Conservation (phyloP, 73 alveolate species). For the Paramecium sexaurelia region DNA sequence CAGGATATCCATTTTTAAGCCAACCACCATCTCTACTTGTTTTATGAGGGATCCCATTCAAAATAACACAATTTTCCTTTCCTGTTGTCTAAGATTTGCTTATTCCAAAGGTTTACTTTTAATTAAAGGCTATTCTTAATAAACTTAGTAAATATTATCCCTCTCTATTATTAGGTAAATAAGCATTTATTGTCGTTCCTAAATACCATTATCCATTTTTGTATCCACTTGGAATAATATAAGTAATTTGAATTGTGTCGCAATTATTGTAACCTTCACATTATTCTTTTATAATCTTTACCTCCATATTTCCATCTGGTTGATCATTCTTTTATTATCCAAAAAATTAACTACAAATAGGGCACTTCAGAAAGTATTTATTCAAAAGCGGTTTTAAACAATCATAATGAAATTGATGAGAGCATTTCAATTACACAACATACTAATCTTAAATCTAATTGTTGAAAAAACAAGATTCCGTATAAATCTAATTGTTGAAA, state of each 20-base stretch:
- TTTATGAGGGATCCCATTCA: constrained; percentile 96
- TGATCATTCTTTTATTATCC: constrained; percentile 86
- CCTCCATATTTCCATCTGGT: constrained; percentile 86
- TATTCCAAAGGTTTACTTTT: constrained; percentile 90
- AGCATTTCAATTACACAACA: neutral
- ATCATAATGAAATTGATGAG: neutral
- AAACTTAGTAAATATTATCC: constrained; percentile 88
- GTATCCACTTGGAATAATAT: constrained; percentile 75
- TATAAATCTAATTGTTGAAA: neutral
- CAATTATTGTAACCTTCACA: constrained; percentile 70
- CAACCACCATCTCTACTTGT: constrained; percentile 93
- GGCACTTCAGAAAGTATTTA: constrained; percentile 60
- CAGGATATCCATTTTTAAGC: constrained; percentile 94
- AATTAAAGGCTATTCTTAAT: constrained; percentile 85
- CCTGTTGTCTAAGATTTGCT: constrained; percentile 98
- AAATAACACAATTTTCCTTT: constrained; percentile 79
- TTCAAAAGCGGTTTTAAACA: neutral
- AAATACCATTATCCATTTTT: constrained; percentile 74
- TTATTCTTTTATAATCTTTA: constrained; percentile 58
- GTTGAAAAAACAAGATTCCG: neutral
- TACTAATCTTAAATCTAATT: neutral
- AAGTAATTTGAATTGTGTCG: constrained; percentile 78
- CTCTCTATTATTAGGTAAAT: constrained; percentile 90
- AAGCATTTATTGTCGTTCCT: constrained; percentile 92
- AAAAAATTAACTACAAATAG: constrained; percentile 81